These are phyloP conservation scores for Ogataea salicorniae DNA, from an alignment of 805 yeast species.

Conservation along the genomic window DNA sequence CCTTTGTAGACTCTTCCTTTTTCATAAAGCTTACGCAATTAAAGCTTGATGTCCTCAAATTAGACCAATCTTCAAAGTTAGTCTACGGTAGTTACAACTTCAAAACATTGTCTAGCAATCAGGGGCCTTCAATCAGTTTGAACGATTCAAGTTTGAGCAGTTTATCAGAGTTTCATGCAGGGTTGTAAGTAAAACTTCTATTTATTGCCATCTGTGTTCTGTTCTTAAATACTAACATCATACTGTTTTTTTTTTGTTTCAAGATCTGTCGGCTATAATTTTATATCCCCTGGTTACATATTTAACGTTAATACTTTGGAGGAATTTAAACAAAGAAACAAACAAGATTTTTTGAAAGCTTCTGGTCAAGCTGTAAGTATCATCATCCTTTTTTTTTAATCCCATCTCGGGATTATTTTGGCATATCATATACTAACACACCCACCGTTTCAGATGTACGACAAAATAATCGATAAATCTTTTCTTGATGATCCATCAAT, in stretches of 20 bases:
- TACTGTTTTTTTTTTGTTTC: not conserved
- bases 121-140: conserved; percentile 27
- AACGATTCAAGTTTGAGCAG: conserved; percentile 31
- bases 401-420: not conserved
- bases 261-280: conserved; percentile 16
- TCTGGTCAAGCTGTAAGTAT: conserved; percentile 30
- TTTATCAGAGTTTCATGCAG: conserved; percentile 4
- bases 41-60: conserved; percentile 69
- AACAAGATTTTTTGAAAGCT: conserved; percentile 47
- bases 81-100: conserved; percentile 38
- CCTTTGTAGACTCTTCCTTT: conserved; percentile 83
- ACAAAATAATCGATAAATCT: conserved; percentile 29
- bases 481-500: conserved; percentile 36
- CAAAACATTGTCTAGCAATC: conserved; percentile 26
- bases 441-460: conserved; percentile 6
- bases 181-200: conserved; percentile 12
- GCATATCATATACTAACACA: not conserved
- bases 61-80: conserved; percentile 44
- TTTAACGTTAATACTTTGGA: conserved; percentile 78
- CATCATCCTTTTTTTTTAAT: not conserved
- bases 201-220: not conserved
- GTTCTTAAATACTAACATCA: not conserved
- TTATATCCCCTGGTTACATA: conserved; percentile 32
- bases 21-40: conserved; percentile 68
- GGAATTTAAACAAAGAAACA: conserved; percentile 70